Evolutionary conservation across 2,329 filamentous ascomycete species (phyloP).

Genomic region (Cercospora citrullina): DNA sequence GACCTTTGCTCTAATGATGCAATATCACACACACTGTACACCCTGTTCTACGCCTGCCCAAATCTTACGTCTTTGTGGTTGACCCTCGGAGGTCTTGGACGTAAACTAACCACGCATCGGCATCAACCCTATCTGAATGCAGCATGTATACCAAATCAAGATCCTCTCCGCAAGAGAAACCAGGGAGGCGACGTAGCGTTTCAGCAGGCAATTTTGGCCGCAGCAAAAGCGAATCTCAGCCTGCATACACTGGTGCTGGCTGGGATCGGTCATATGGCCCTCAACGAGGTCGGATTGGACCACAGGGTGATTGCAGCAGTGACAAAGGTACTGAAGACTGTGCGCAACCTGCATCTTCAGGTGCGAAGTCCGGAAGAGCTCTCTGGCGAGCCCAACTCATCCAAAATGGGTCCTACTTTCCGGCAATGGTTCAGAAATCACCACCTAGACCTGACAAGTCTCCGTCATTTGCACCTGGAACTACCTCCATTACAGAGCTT

Average conservation of each 20-base stretch:
- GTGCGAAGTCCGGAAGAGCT: background rate
- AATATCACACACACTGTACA: background rate
- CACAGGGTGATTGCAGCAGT: background rate
- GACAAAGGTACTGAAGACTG: background rate
- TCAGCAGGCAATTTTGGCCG: background rate
- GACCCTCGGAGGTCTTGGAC: background rate
- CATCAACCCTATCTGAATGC: background rate
- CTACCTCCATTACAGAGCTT: background rate
- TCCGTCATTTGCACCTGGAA: background rate
- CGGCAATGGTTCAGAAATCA: background rate
- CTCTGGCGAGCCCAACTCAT: background rate
- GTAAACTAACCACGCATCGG: background rate
- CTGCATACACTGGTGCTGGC: background rate
- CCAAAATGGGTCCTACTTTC: background rate
- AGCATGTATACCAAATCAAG: background rate
- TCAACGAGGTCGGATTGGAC: background rate
- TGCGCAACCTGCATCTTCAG: background rate
- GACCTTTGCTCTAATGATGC: background rate
- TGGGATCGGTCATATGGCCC: background rate
- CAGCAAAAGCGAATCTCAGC: background rate
- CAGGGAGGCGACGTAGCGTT: background rate
- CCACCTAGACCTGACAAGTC: background rate
- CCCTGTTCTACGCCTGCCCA: background rate
- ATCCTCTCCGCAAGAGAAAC: background rate
- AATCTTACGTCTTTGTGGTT: background rate